Percentiles rank a stretch among this genome's conserved stretches.
Conservation (phyloP, 306 rosid genomes). For the Lagenaria siceraria region DNA sequence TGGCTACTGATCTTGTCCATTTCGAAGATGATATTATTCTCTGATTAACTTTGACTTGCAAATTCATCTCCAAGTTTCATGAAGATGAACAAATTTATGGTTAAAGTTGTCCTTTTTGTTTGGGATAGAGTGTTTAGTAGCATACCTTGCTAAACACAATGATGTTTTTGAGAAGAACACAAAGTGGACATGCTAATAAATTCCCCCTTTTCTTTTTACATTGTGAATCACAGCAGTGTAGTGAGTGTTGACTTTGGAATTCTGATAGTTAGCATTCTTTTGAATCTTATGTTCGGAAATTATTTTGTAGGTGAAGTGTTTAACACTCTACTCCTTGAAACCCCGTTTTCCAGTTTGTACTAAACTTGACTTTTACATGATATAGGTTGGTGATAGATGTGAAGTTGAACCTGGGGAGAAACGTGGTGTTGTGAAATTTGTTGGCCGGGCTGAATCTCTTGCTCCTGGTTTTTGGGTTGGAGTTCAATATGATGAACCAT, state of each 20-base stretch:
- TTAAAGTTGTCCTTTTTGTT: too few species aligned
- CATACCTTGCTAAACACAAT: too few species aligned
- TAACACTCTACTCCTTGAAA: background rate
- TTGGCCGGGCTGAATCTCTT: constrained; percentile 64
- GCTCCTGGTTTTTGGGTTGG: constrained; percentile 96
- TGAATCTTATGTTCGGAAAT: background rate
- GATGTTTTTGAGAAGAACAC: background rate
- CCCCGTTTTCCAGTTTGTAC: background rate
- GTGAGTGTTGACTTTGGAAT: background rate
- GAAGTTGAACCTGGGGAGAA: constrained; percentile 88
- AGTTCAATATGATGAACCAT: constrained; percentile 88
- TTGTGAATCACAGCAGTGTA: background rate
- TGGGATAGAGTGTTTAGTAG: too few species aligned
- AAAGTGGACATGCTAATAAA: background rate
- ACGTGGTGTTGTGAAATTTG: constrained; percentile 68
- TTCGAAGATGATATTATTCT: background rate
- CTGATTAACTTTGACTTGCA: background rate
- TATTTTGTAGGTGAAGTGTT: background rate
- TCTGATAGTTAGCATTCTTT: background rate
- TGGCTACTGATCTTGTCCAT: too few species aligned
- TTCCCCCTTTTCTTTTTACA: background rate
- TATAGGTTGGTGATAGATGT: constrained; percentile 86
- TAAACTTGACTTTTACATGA: background rate
- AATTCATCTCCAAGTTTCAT: background rate
- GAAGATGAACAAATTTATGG: background rate